phyloP scores from a whole-genome alignment of 441 rosid species.

The Adansonia rubrostipa region DNA sequence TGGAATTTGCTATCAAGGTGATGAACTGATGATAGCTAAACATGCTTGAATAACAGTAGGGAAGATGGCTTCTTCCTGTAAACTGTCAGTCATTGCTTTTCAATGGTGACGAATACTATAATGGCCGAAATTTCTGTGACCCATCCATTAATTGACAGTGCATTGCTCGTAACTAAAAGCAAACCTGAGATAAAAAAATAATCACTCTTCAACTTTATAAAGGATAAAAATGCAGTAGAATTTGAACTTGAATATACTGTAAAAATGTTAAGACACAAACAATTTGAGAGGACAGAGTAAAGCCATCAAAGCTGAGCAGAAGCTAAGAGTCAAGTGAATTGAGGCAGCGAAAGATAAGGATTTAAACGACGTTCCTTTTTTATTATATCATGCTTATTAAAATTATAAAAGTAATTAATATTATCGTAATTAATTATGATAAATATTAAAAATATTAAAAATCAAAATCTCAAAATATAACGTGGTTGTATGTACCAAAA shows the following conservation, averaged over 20 bases:
- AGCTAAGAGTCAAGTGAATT: background rate
- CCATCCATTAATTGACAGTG: background rate
- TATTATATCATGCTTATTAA: too few species aligned
- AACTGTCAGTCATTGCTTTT: background rate
- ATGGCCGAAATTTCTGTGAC: background rate
- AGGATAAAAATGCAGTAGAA: too few species aligned
- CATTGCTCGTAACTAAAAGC: background rate
- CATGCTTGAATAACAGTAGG: background rate
- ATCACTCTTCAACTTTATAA: too few species aligned
- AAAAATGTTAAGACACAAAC: background rate
- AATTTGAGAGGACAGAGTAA: background rate
- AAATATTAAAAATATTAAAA: too few species aligned
- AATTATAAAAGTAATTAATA: too few species aligned
- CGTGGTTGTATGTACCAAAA: too few species aligned
- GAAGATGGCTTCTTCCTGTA: background rate
- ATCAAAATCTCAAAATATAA: too few species aligned
- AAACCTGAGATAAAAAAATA: background rate
- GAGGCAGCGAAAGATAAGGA: too few species aligned
- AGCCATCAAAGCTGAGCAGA: background rate
- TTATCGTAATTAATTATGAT: too few species aligned
- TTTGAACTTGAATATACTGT: too few species aligned
- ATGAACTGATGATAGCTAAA: slow-evolving; percentile 9
- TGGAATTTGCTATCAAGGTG: background rate
- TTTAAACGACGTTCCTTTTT: too few species aligned
- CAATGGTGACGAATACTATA: background rate